A percentile compares a stretch with the other conserved stretches of the same genome.
Conservation (phyloP, 306 rosid species). For the Morella rubra region DNA sequence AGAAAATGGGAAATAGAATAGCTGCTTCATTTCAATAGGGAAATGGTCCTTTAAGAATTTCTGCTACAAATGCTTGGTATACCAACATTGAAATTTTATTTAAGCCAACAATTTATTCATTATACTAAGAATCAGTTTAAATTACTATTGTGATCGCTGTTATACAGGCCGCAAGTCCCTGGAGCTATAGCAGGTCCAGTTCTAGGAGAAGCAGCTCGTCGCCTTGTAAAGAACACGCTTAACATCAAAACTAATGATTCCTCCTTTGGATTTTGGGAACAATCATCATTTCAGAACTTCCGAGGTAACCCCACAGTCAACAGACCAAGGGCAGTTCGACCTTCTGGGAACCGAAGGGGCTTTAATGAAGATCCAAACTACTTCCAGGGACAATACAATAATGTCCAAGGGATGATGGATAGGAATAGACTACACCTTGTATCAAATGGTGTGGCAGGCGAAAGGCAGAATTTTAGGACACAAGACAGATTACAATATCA, state of each 20-base stretch:
- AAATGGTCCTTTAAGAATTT: not conserved
- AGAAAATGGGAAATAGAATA: not conserved
- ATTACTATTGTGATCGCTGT: not conserved
- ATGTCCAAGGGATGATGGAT: slow-evolving; percentile 48
- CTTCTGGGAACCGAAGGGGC: slow-evolving; percentile 70
- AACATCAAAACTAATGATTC: slow-evolving; percentile 50
- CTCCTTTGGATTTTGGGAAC: slow-evolving; percentile 58
- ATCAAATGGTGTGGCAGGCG: slow-evolving; percentile 62
- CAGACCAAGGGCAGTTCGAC: slow-evolving; percentile 58
- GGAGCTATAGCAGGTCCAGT: slow-evolving; percentile 84
- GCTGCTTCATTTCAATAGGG: not conserved
- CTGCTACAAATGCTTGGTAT: not conserved
- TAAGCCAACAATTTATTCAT: too few species aligned
- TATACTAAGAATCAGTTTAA: too few species aligned
- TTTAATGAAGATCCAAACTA: slow-evolving; percentile 57
- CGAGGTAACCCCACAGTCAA: slow-evolving; percentile 44
- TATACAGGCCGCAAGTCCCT: slow-evolving; percentile 70
- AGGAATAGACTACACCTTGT: slow-evolving; percentile 57
- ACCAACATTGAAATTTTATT: too few species aligned
- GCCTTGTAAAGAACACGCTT: slow-evolving; percentile 84
- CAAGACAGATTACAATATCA: slow-evolving; percentile 51
- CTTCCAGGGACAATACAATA: slow-evolving; percentile 48
- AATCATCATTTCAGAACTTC: slow-evolving; percentile 33
- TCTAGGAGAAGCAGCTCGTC: slow-evolving; percentile 96
- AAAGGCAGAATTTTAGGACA: slow-evolving; percentile 53